phyloP scores from a whole-genome alignment of 2,329 filamentous ascomycete species.

The Stagonosporopsis chrysanthemi region DNA sequence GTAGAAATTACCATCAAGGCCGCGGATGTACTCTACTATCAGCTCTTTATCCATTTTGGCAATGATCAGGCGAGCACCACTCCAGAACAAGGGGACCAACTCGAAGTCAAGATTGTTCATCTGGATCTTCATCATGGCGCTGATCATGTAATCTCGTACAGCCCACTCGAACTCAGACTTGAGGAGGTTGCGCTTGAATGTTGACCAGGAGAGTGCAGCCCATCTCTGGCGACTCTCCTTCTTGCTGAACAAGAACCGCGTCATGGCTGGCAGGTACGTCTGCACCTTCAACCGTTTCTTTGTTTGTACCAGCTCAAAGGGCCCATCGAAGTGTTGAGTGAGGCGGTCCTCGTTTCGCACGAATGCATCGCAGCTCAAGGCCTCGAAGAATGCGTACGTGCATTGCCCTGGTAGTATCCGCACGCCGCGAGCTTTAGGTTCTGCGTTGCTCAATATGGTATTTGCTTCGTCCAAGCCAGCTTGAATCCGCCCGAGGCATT shows the following conservation, averaged over 20 bases:
- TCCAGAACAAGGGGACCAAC: conserved; percentile 78
- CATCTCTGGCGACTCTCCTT: conserved; percentile 71
- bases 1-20: conserved; percentile 75
- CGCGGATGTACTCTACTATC: conserved; percentile 79
- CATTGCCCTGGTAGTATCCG: conserved; percentile 64
- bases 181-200: conserved; percentile 69
- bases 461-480: conserved; percentile 53
- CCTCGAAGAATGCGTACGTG: conserved; percentile 85
- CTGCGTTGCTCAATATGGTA: conserved; percentile 52
- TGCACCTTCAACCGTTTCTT: conserved; percentile 80
- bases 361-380: conserved; percentile 83
- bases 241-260: conserved; percentile 81
- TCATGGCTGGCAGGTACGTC: conserved; percentile 80
- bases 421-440: conserved; percentile 60
- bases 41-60: conserved; percentile 74
- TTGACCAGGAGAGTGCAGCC: conserved; percentile 73
- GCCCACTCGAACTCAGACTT: conserved; percentile 86
- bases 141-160: conserved; percentile 74
- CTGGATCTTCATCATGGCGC: conserved; percentile 70
- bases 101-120: conserved; percentile 60
- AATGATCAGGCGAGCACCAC: conserved; percentile 77
- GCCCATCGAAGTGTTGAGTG: conserved; percentile 73
- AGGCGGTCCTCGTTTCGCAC: conserved; percentile 65
- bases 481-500: conserved; percentile 55
- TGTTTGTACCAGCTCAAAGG: conserved; percentile 81